These are phyloP conservation scores for Croton setiger DNA, from an alignment of 441 rosid species.

Conservation along the genomic window DNA sequence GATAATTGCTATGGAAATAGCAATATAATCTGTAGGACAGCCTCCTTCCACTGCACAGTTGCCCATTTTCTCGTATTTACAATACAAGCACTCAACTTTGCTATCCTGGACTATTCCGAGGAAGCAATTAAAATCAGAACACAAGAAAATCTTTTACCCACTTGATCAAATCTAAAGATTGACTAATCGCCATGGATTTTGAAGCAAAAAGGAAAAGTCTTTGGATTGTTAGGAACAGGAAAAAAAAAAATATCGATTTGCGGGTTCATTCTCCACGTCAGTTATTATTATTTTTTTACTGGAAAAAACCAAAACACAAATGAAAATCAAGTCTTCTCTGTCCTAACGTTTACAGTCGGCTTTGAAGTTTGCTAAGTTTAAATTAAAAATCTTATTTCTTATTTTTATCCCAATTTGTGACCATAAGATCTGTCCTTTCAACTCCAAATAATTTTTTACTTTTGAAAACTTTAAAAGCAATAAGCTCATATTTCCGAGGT, in stretches of 20 bases:
- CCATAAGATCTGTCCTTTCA: too few species aligned
- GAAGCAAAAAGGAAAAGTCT: constrained; percentile 15
- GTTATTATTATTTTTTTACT: not conserved
- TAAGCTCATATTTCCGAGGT: too few species aligned
- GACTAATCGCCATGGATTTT: not conserved
- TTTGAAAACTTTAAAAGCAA: too few species aligned
- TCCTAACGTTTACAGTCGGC: not conserved
- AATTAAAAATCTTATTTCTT: too few species aligned
- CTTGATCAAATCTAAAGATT: constrained; percentile 10
- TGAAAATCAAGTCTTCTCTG: not conserved
- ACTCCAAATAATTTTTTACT: too few species aligned
- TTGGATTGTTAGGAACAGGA: not conserved
- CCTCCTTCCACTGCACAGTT: constrained; percentile 62
- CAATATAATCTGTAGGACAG: constrained; percentile 82
- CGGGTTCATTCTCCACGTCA: not conserved
- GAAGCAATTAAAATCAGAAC: not conserved
- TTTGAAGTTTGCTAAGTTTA: not conserved
- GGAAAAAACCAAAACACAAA: not conserved
- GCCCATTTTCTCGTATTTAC: constrained; percentile 36
- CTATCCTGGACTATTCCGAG: not conserved
- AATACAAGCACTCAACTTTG: not conserved
- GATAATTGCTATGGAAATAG: constrained; percentile 49
- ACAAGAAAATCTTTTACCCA: not conserved
- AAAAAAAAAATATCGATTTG: not conserved
- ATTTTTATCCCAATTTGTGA: too few species aligned